Base-by-base conservation (phyloP, 208 protist species). In the Leptomonas pyrrhocoris region DNA sequence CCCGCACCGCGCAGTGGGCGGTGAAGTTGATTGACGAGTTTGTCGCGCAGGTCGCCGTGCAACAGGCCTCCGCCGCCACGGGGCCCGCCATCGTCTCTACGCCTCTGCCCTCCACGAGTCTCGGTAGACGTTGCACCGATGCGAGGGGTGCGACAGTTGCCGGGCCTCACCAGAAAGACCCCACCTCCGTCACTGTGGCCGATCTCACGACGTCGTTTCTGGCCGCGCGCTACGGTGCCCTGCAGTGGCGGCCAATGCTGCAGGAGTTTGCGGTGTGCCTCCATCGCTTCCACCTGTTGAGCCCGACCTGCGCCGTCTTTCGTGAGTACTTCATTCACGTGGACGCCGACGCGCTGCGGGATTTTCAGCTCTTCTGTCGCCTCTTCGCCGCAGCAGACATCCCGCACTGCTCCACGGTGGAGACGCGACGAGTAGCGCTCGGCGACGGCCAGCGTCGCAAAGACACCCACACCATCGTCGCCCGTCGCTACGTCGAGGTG, bases 401-500 rank as follows among this genome's bases (percentile, higher is more conserved):
- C 27, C 45, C 70, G 62, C 74, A 70, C 48, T 64, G 62, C 40
- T 76, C 78, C 12, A 53, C 30, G 1, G 62, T 66, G 8, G 70
- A 80, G 63, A 65, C 34, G 27, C 73, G 70, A 30, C 72, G 77
- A 2, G 71, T 50, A 34, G 31, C 67, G 43, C 2, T 73, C 53
- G n/a, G 40, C 30, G 21, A n/a, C 56, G 30, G 34, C 34, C n/a
- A 16, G 34, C 9, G 34, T 28, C 15, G 34, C 15, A 34, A 34
- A 16, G 7, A 8, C 23, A 21, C 58, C n/a, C 34, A 80, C 27
- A 84, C 82, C 9, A 82, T 81, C 43, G 71, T 84, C 0, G 34
- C 58, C 3, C 82, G 82, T 0, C 82, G 82, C 51, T 87, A 87
- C 66, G 34, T 87, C 0, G 82, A 87, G 23, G 56, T 73, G 51